A percentile compares a stretch with the other conserved stretches of the same genome.
These are phyloP conservation scores for Daldinia caldariorum DNA, from an alignment of 495 filamentous ascomycete genomes.

Conservation along the genomic window DNA sequence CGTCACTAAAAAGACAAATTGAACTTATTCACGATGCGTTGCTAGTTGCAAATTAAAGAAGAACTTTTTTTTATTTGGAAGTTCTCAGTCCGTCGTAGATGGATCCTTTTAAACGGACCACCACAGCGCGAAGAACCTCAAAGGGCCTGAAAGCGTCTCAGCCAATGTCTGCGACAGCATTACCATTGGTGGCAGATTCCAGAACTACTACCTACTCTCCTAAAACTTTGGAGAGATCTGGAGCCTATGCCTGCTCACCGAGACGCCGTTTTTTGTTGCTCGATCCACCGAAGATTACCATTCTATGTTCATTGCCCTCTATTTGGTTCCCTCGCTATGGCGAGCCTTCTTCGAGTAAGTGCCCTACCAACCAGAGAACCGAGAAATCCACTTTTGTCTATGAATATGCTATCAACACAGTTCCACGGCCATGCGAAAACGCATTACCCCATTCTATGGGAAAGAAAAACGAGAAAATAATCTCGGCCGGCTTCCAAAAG, in stretches of 20 bases:
- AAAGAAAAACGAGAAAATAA: conserved; percentile 42
- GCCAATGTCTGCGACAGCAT: conserved; percentile 48
- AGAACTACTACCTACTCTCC: conserved; percentile 51
- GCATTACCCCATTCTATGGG: conserved; percentile 51
- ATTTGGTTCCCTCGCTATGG: conserved; percentile 44
- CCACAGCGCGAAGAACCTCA: conserved; percentile 49
- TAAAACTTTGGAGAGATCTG: conserved; percentile 43
- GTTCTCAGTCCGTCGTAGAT: conserved; percentile 52
- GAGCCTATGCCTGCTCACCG: conserved; percentile 48
- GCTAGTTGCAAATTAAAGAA: conserved; percentile 24
- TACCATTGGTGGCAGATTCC: conserved; percentile 50
- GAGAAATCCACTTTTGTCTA: conserved; percentile 72
- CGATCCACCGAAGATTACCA: conserved; percentile 59
- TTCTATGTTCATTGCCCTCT: conserved; percentile 54
- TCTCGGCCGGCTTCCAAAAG: conserved; percentile 48
- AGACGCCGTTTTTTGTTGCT: conserved; percentile 49
- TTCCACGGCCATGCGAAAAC: conserved; percentile 48
- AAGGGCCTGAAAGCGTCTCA: conserved; percentile 48
- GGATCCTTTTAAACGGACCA: conserved; percentile 49
- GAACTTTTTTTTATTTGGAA: conserved; percentile 54
- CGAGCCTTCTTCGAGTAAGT: conserved; percentile 46
- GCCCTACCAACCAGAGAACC: conserved; percentile 56
- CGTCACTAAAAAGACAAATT: neutral
- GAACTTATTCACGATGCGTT: conserved; percentile 14
- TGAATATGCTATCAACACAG: conserved; percentile 52